Percentiles rank a stretch among this genome's conserved stretches.
Evolutionary conservation across 2,329 filamentous ascomycete species (phyloP).

Genomic region (Penicillium capsulatum): DNA sequence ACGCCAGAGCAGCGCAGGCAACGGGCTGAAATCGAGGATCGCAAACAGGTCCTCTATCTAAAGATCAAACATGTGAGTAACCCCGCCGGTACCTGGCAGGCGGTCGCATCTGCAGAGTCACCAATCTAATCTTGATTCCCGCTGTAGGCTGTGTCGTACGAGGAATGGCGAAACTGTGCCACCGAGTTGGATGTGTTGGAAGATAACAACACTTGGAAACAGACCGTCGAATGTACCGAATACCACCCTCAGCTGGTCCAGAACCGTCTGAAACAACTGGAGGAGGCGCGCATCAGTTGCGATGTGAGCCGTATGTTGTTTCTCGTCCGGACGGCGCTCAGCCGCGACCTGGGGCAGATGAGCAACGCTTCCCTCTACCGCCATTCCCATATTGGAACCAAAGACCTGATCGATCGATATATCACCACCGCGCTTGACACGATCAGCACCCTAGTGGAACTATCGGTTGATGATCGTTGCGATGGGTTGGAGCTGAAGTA

Average conservation of each 20-base stretch:
- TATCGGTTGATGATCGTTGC: slow-evolving; percentile 49
- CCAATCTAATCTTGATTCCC: slow-evolving; percentile 10
- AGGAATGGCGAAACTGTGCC: slow-evolving; percentile 72
- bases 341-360: slow-evolving; percentile 80
- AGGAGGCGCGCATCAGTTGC: slow-evolving; percentile 65
- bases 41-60: slow-evolving; percentile 59
- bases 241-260: slow-evolving; percentile 69
- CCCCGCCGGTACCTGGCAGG: slow-evolving; percentile 4
- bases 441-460: slow-evolving; percentile 65
- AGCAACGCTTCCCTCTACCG: slow-evolving; percentile 76
- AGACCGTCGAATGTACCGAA: slow-evolving; percentile 60
- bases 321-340: slow-evolving; percentile 73
- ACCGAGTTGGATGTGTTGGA: slow-evolving; percentile 74
- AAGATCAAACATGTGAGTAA: slow-evolving; percentile 61
- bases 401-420: slow-evolving; percentile 79
- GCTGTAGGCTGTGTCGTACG: slow-evolving; percentile 60
- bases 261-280: slow-evolving; percentile 65
- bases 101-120: slow-evolving; percentile 9
- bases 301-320: slow-evolving; percentile 76
- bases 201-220: slow-evolving; percentile 77
- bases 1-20: slow-evolving; percentile 50
- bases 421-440: slow-evolving; percentile 74
- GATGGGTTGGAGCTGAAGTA: slow-evolving; percentile 56
- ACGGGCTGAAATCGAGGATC: slow-evolving; percentile 50
- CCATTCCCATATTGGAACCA: slow-evolving; percentile 81